Conservation (phyloP, 2,329 filamentous ascomycete genomes). For the Arthrobotrys pseudoclavata region DNA sequence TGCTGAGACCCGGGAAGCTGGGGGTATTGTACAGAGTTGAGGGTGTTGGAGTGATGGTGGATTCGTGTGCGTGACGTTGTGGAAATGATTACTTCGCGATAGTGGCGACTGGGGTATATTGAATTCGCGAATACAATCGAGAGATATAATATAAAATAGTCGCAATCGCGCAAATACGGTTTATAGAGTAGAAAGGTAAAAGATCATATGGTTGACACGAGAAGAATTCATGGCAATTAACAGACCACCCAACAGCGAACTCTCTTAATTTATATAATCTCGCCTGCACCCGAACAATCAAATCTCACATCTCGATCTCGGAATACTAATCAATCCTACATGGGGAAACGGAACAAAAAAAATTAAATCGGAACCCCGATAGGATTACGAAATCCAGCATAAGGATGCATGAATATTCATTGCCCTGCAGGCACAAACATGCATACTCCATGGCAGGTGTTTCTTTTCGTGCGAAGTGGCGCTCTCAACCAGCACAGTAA, state of each 20-base stretch:
- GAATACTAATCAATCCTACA: constrained; percentile 27
- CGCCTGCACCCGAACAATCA: neutral
- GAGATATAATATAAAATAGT: neutral
- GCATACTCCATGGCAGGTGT: neutral
- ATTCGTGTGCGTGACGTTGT: constrained; percentile 16
- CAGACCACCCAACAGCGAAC: constrained; percentile 1
- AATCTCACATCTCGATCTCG: constrained; percentile 15
- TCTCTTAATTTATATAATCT: constrained; percentile 32
- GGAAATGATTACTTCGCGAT: neutral
- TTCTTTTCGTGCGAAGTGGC: constrained; percentile 23
- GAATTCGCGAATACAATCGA: neutral
- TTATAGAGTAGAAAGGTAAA: neutral
- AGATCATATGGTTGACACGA: constrained; percentile 8
- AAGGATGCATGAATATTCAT: neutral
- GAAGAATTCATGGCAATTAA: neutral
- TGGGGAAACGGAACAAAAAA: neutral
- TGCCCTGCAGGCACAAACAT: neutral
- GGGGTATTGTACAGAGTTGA: constrained; percentile 10
- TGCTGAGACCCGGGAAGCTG: constrained; percentile 2
- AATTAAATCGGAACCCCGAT: neutral
- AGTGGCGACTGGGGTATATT: neutral
- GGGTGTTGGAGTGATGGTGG: constrained; percentile 6
- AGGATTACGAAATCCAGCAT: constrained; percentile 20
- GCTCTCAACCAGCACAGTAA: constrained; percentile 4
- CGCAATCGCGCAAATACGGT: constrained; percentile 8